phyloP scores from a whole-genome alignment of 495 filamentous ascomycete species.

The Aspergillus sclerotioniger region DNA sequence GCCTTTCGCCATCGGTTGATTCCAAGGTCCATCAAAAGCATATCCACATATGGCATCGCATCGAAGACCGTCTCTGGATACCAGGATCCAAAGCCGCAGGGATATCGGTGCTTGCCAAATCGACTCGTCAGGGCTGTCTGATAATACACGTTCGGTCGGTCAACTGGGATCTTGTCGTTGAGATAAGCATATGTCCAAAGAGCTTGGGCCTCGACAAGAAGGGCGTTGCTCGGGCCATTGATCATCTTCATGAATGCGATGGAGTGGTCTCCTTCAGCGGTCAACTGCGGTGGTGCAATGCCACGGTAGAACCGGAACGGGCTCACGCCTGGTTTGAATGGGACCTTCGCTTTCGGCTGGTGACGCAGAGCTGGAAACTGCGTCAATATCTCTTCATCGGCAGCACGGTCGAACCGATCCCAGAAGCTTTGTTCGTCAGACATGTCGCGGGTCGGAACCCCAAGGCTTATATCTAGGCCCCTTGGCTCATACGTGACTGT shows the following conservation, averaged over 20 bases:
- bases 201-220: conserved; percentile 62
- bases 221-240: conserved; percentile 55
- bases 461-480: conserved; percentile 37
- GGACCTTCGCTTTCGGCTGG: conserved; percentile 37
- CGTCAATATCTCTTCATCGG: conserved; percentile 64
- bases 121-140: conserved; percentile 61
- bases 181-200: conserved; percentile 70
- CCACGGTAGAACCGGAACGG: conserved; percentile 61
- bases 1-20: conserved; percentile 23
- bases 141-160: conserved; percentile 30
- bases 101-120: conserved; percentile 66
- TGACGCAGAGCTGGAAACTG: conserved; percentile 60
- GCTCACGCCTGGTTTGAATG: conserved; percentile 28
- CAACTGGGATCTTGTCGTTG: conserved; percentile 34
- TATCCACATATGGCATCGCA: conserved; percentile 68
- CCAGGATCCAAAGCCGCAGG: conserved; percentile 57
- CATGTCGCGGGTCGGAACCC: conserved; percentile 29
- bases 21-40: conserved; percentile 67
- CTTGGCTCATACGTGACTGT: conserved; percentile 62
- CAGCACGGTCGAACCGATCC: conserved; percentile 24
- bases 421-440: conserved; percentile 16
- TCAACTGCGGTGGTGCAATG: conserved; percentile 57
- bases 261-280: conserved; percentile 54
- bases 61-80: conserved; percentile 73
- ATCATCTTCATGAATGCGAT: conserved; percentile 64